Conservation (phyloP, 345 rosid genomes). For the Passiflora organensis region DNA sequence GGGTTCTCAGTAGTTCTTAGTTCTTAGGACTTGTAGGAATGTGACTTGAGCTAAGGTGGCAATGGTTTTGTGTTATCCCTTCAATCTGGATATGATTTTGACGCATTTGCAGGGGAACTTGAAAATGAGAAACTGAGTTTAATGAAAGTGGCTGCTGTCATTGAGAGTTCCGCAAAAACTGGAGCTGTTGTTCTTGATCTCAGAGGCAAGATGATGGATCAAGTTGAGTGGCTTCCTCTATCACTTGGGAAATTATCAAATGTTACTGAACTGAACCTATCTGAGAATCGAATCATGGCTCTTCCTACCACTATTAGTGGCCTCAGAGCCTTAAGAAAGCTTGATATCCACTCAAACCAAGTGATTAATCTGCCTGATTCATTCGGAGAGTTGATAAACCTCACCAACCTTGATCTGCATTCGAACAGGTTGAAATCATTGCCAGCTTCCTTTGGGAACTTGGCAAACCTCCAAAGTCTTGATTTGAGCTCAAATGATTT, state of each 20-base stretch:
- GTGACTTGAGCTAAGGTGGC: neutral
- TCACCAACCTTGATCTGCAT: slow-evolving; percentile 51
- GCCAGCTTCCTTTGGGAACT: slow-evolving; percentile 47
- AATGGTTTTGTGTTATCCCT: neutral
- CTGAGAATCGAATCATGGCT: slow-evolving; percentile 59
- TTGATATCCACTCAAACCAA: slow-evolving; percentile 56
- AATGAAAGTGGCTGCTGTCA: slow-evolving; percentile 53
- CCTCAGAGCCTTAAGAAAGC: slow-evolving; percentile 43
- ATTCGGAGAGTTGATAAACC: slow-evolving; percentile 43
- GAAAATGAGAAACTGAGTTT: slow-evolving; percentile 43
- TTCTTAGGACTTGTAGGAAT: neutral
- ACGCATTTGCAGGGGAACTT: slow-evolving; percentile 30
- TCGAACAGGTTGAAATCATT: slow-evolving; percentile 46
- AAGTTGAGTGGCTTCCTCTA: slow-evolving; percentile 62
- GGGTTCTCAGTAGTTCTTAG: too few species aligned
- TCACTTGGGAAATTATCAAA: slow-evolving; percentile 50
- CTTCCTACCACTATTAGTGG: slow-evolving; percentile 42
- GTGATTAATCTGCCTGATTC: slow-evolving; percentile 55
- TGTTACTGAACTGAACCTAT: slow-evolving; percentile 42
- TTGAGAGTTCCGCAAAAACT: slow-evolving; percentile 46
- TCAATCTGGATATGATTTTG: neutral
- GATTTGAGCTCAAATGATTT: slow-evolving; percentile 50
- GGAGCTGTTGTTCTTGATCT: slow-evolving; percentile 44
- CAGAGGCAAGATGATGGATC: slow-evolving; percentile 51
- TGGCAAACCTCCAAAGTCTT: slow-evolving; percentile 38